Conservation (phyloP, 1,284 basidiomycete species). For the Ceratobasidium sp. region DNA sequence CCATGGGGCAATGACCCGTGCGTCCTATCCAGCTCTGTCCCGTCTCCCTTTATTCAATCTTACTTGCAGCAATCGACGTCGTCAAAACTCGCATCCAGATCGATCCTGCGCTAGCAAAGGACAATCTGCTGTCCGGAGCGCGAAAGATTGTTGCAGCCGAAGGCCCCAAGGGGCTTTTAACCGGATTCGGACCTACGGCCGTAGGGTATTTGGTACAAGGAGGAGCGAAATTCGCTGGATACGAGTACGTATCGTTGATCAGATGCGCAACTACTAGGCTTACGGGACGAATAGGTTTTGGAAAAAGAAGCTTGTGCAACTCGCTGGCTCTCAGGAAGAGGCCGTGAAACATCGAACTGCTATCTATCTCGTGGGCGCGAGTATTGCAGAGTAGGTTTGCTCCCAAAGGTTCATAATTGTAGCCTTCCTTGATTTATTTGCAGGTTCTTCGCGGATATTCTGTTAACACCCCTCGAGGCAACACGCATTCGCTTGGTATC, state of each 20-base stretch:
- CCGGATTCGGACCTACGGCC: conserved; percentile 86
- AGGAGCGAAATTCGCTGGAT: conserved; percentile 81
- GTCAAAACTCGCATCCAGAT: conserved; percentile 93
- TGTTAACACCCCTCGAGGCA: conserved; percentile 87
- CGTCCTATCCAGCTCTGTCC: conserved; percentile 44
- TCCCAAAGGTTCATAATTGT: neutral
- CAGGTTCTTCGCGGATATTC: conserved; percentile 91
- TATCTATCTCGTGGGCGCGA: conserved; percentile 88
- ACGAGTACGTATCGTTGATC: conserved; percentile 57
- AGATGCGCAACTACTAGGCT: neutral
- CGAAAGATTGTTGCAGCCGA: conserved; percentile 76
- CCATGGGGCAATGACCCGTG: conserved; percentile 78
- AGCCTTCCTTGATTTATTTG: neutral
- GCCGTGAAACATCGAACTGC: conserved; percentile 83
- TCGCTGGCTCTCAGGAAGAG: conserved; percentile 75
- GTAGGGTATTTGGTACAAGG: conserved; percentile 86
- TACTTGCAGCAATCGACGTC: conserved; percentile 76
- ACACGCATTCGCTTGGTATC: conserved; percentile 90
- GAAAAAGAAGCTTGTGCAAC: conserved; percentile 78
- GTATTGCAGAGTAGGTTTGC: conserved; percentile 74
- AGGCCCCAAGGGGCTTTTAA: conserved; percentile 59
- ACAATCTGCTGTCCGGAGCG: conserved; percentile 73
- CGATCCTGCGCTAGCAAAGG: conserved; percentile 73
- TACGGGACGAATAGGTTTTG: conserved; percentile 55
- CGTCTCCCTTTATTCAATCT: conserved; percentile 25